Percentiles rank a stretch among this genome's conserved stretches.
phyloP scores from a whole-genome alignment of 2,329 filamentous ascomycete species.

The Parastagonospora avenae region DNA sequence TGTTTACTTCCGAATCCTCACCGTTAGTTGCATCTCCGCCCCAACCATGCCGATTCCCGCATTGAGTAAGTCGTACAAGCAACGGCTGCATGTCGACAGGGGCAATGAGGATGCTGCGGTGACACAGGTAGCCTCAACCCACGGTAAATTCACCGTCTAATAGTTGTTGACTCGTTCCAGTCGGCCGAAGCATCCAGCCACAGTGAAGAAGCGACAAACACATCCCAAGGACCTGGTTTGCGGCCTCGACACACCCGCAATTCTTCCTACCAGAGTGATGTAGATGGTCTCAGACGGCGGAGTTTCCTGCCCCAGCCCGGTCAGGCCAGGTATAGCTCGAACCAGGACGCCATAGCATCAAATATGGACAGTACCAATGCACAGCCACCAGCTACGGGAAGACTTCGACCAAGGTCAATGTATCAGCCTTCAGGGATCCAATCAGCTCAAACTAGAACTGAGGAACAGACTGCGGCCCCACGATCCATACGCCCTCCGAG shows the following conservation, averaged over 20 bases:
- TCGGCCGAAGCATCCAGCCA: background rate
- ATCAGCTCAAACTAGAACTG: conserved; percentile 7
- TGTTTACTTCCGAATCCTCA: background rate
- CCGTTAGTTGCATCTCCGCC: background rate
- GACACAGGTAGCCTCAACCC: background rate
- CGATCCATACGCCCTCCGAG: conserved; percentile 24
- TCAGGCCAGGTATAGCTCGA: conserved; percentile 24
- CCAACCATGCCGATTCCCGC: conserved; percentile 27
- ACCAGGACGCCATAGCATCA: conserved; percentile 1
- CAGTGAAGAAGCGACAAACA: background rate
- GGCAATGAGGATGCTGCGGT: conserved; percentile 8
- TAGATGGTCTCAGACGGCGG: conserved; percentile 19
- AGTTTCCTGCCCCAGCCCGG: conserved; percentile 43
- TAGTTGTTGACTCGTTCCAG: conserved; percentile 10
- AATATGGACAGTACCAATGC: conserved; percentile 1
- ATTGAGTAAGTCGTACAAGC: conserved; percentile 23
- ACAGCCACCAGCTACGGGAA: conserved; percentile 9
- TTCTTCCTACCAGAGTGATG: conserved; percentile 12
- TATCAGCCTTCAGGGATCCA: conserved; percentile 30
- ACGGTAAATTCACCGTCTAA: background rate
- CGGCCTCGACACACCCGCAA: conserved; percentile 5
- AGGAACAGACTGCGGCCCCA: conserved; percentile 10
- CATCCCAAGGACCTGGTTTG: background rate
- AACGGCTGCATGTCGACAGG: conserved; percentile 18
- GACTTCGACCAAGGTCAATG: conserved; percentile 37